Percentiles rank a stretch among this genome's conserved stretches.
Conservation (phyloP, 2,329 filamentous ascomycete species). For the Hymenotorrendiella dingleyae region DNA sequence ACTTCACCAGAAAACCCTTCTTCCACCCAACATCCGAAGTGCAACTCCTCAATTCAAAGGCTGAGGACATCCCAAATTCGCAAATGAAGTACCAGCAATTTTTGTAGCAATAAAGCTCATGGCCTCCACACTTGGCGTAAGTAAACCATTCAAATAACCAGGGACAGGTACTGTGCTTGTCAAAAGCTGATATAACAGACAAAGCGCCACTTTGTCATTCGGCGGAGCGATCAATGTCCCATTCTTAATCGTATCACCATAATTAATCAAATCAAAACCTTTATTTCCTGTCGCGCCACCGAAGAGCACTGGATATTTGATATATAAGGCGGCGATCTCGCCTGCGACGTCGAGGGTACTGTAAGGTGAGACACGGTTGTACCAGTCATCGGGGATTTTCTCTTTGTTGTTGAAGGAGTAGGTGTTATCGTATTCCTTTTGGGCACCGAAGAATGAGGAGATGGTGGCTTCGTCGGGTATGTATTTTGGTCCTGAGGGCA, state of each 20-base stretch:
- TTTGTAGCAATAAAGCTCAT: conserved; percentile 15
- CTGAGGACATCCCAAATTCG: conserved; percentile 5
- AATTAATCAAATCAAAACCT: conserved; percentile 34
- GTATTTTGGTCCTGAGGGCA: conserved; percentile 23
- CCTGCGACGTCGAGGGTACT: conserved; percentile 32
- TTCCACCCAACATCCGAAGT: too few relatives aligned
- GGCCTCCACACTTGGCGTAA: conserved; percentile 33
- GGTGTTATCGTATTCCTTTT: conserved; percentile 32
- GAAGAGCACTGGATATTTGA: conserved; percentile 37
- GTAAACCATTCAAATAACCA: conserved; percentile 32
- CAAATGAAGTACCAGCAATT: neutral
- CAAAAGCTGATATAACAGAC: conserved; percentile 39
- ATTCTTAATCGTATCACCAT: conserved; percentile 32
- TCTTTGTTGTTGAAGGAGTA: conserved; percentile 33
- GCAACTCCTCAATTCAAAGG: conserved; percentile 3
- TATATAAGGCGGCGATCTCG: conserved; percentile 38
- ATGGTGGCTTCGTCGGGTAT: conserved; percentile 22
- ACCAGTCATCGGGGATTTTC: conserved; percentile 22
- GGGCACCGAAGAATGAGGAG: conserved; percentile 35
- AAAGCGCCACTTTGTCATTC: conserved; percentile 28
- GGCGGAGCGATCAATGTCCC: conserved; percentile 30
- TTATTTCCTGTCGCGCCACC: conserved; percentile 36
- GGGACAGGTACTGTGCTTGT: conserved; percentile 34
- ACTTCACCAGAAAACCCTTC: too few relatives aligned
- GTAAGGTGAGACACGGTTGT: conserved; percentile 18